Evolutionary conservation across 257 asterid genomes (phyloP).

Genomic region (Leptodermis oblonga): DNA sequence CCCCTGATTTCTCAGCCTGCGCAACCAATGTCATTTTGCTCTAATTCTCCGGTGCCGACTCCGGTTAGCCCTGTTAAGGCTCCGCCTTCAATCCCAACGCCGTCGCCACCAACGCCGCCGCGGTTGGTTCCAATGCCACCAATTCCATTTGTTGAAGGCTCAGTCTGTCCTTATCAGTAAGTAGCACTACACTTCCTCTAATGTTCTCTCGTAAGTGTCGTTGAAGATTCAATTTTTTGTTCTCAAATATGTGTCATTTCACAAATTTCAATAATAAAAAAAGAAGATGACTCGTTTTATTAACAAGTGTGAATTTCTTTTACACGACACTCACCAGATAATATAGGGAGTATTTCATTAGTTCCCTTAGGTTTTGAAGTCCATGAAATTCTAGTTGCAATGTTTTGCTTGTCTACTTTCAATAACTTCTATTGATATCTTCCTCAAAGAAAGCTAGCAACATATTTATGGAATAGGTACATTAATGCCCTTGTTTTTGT

Average conservation of each 20-base stretch:
- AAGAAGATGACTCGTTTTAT: too few species aligned
- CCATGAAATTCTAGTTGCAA: background rate
- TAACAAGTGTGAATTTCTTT: too few species aligned
- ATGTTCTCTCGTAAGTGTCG: too few species aligned
- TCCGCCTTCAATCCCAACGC: slow-evolving; percentile 26
- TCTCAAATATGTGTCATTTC: too few species aligned
- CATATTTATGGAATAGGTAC: background rate
- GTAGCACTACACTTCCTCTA: too few species aligned
- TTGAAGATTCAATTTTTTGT: too few species aligned
- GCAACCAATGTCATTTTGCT: slow-evolving; percentile 61
- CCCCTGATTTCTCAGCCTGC: slow-evolving; percentile 79
- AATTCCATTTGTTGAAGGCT: slow-evolving; percentile 49
- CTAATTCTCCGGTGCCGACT: slow-evolving; percentile 24
- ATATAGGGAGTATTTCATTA: too few species aligned
- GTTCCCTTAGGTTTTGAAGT: background rate
- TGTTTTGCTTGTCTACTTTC: background rate
- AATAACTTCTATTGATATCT: background rate
- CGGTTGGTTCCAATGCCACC: slow-evolving; percentile 43
- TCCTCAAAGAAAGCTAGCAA: too few species aligned
- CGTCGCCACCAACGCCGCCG: slow-evolving; percentile 32
- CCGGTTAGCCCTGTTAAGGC: slow-evolving; percentile 26
- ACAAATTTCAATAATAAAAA: too few species aligned
- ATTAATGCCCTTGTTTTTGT: too few species aligned
- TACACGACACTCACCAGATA: too few species aligned
- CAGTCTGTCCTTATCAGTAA: slow-evolving; percentile 84